Evolutionary conservation across 371 early-diverging fungal species (phyloP).

Genomic region (Syncephalastrum racemosum): DNA sequence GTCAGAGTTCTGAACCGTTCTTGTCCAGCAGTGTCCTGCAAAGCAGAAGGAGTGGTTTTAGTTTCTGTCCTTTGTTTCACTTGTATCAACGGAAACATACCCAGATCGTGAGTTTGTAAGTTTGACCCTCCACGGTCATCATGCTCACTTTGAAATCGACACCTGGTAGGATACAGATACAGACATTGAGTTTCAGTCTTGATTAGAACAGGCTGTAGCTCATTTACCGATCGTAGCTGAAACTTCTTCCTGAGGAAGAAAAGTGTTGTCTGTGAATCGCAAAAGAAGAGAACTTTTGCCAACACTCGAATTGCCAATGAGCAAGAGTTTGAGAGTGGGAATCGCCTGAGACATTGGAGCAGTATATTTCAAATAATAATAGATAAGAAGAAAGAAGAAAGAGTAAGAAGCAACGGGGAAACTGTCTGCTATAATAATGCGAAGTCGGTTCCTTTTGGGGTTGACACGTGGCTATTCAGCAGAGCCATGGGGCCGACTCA

Average conservation of each 20-base stretch:
- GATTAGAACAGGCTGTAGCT: no score
- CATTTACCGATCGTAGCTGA: constrained; percentile 93
- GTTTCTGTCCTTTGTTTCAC: no score
- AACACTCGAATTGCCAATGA: constrained; percentile 98
- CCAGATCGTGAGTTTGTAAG: constrained; percentile 98
- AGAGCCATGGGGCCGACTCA: no score
- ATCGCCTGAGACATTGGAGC: not conserved
- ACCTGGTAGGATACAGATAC: constrained; percentile 60
- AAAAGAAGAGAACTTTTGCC: constrained; percentile 98
- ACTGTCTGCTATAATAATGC: not conserved
- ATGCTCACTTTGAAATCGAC: constrained; percentile 99
- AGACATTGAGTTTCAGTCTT: not conserved
- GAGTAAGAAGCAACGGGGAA: not conserved
- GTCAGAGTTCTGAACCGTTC: constrained; percentile 99
- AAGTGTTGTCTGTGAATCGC: constrained; percentile 96
- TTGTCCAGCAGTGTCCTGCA: constrained; percentile 99
- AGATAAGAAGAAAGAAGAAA: constrained; percentile 7
- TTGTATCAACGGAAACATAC: constrained; percentile 41
- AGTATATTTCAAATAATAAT: no score
- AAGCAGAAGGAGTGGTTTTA: no score
- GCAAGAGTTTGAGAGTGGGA: constrained; percentile 93
- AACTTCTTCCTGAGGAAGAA: constrained; percentile 89
- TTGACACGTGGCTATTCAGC: no score
- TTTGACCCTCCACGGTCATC: constrained; percentile 82
- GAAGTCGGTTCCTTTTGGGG: no score